Base-by-base conservation (phyloP, 768 basidiomycete genomes). In the Kwoniella dendrophila region DNA sequence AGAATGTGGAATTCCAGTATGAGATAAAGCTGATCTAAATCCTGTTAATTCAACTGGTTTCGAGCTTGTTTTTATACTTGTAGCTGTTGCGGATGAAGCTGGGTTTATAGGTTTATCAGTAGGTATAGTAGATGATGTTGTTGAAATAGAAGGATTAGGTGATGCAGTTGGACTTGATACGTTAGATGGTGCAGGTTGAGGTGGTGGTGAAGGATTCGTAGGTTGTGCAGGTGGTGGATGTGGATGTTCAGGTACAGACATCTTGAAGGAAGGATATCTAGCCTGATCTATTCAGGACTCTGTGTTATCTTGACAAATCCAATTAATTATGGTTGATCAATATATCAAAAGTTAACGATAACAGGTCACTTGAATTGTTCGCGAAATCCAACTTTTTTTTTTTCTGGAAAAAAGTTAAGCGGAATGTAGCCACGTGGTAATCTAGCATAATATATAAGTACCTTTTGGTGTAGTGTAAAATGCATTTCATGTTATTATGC, bases 1-100 rank as follows among this genome's bases (percentile, higher is more conserved):
- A 50, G 88, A 88, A 16, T 86, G 82, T 24, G 85, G 84, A 30
- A 86, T 82, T 44, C 85, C 85, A 22, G 84, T 80, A 68, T 82
- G 77, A 66, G 77, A 73, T 20, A 82, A 74, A 16, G 75, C 71
- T 14, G 71, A 67, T 5, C 69, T 61, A 61, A 71, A 69, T 12
- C 67, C 73, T 48, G 69, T 70, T 12, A 77, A 71, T 59, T 66
- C 58, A 14, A 56, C 34, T 27, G 73, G 59, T 24, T 66, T 32
- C 7, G 41, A n/a, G 41, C 18, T 43, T 43, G 18, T 10, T 43
- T 18, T 38, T 38, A 8, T 8, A 38, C 36, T 38, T 38, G 36
- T 8, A 18, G 36, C 18, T 38, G 36, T 38, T 38, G 36, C 8
- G 36, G 36, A 8, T 38, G 61, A 43, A 8, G 59, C 38, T 18